A percentile compares a stretch with the other conserved stretches of the same genome.
Evolutionary conservation across 495 filamentous ascomycete species (phyloP).

Genomic region (Amphirosellinia nigrospora): DNA sequence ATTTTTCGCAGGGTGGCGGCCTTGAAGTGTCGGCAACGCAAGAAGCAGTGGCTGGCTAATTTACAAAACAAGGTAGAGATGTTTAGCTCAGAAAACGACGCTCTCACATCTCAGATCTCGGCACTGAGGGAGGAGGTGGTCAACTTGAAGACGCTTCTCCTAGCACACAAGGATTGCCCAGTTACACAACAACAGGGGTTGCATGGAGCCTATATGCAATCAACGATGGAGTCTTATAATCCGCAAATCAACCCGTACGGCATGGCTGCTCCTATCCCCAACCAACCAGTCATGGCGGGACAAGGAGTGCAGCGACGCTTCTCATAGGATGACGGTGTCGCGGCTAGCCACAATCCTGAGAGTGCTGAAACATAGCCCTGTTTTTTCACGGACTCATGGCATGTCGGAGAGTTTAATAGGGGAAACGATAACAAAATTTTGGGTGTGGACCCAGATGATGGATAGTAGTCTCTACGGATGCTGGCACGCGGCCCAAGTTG

Average conservation of each 20-base stretch:
- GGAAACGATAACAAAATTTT: constrained; percentile 7
- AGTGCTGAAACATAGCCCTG: not conserved
- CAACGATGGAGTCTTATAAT: constrained; percentile 55
- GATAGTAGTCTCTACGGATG: not conserved
- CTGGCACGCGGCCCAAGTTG: not conserved
- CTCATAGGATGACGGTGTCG: constrained; percentile 43
- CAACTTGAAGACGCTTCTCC: constrained; percentile 88
- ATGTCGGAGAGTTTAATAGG: not conserved
- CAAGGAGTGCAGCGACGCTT: constrained; percentile 60
- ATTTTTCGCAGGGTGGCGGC: constrained; percentile 76
- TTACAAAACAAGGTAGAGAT: constrained; percentile 94
- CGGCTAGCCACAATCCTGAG: constrained; percentile 11
- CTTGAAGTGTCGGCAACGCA: constrained; percentile 94
- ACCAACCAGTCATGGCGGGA: constrained; percentile 62
- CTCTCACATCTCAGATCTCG: constrained; percentile 79
- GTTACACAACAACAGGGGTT: constrained; percentile 88
- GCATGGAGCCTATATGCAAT: constrained; percentile 68
- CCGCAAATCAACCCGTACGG: constrained; percentile 74
- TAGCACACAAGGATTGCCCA: constrained; percentile 97
- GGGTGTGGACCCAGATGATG: not conserved
- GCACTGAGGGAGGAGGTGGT: constrained; percentile 89
- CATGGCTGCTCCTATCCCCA: constrained; percentile 62
- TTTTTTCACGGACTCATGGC: constrained; percentile 8
- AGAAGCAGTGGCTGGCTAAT: constrained; percentile 98
- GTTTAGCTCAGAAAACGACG: constrained; percentile 89